Conservation (phyloP, 257 asterid genomes). For the Scutellaria baicalensis region DNA sequence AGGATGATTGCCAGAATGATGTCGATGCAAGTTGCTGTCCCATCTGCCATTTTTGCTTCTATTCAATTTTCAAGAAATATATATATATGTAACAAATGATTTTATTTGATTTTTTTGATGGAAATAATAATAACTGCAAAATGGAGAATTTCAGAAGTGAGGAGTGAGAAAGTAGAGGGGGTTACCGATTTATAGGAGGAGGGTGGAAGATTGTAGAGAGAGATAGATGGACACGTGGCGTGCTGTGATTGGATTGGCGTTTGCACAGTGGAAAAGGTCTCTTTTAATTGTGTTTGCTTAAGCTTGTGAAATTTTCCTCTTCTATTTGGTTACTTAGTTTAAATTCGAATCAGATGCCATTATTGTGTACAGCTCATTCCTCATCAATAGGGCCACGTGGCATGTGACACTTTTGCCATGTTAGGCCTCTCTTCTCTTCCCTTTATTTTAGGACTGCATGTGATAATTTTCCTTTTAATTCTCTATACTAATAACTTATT, state of each 20-base stretch:
- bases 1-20: constrained; percentile 61
- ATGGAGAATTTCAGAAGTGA: background rate
- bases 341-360: constrained; percentile 9
- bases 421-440: background rate
- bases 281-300: background rate
- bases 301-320: background rate
- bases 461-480: too few species aligned
- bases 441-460: too few species aligned
- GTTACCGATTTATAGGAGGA: constrained; percentile 3
- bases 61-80: background rate
- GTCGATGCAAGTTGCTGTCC: constrained; percentile 49
- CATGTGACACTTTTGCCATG: background rate
- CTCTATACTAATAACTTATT: too few species aligned
- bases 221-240: background rate
- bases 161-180: background rate
- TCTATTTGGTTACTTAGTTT: background rate
- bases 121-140: background rate
- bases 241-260: background rate
- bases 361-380: constrained; percentile 12
- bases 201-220: background rate
- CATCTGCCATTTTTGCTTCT: constrained; percentile 26
- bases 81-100: background rate
- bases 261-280: background rate
- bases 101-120: background rate
- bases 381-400: constrained; percentile 14